Evolutionary conservation across 768 basidiomycete genomes (phyloP), one percentile per base, ranked within the genome.

Genomic region (Tulasnella sp.): DNA sequence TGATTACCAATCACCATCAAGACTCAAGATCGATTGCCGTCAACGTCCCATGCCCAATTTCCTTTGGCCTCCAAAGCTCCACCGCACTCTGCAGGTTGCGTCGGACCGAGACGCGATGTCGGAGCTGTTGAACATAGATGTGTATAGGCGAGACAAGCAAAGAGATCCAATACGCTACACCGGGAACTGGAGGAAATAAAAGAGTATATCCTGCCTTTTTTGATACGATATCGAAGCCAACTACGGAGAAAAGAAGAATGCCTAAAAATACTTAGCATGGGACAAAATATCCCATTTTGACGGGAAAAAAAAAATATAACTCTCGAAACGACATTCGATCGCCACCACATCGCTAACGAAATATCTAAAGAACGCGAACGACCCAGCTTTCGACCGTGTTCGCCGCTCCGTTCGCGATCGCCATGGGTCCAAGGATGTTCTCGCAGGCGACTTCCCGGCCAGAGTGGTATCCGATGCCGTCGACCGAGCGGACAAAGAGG

Each of bases 401-500:
- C 17, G 6, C 63, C 34, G 63, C 34, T 0, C 34, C 34, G 63
- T 39, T 39, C 63, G 63, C 37, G 41, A 69, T 88, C 12, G 88
- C 89, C 32, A 73, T 67, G 22, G 63, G 64, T 41, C 88, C 88
- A 62, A 91, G 90, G 19, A 90, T 85, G 77, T 90, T 90, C 78
- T 94, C 92, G 78, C 90, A 91, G 19, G 90, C 85, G 72, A 94
- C 87, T 52, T 89, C 90, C 74, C 91, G 86, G 41, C 92, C 92
- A 26, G 93, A 93, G 78, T 93, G 91, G 79, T 93, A 94, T 5
- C 92, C 92, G 36, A 94, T 88, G 22, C 92, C 91, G 76, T 94
- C 92, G 59, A 83, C 86, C 19, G 89, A 83, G 36, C 92, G 87
- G 72, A 94, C 92, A 78, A 94, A 94, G 42, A 94, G 79, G 75